Base-by-base conservation (phyloP, 192 early-diverging fungal genomes). In the Oehlia diaphana region DNA sequence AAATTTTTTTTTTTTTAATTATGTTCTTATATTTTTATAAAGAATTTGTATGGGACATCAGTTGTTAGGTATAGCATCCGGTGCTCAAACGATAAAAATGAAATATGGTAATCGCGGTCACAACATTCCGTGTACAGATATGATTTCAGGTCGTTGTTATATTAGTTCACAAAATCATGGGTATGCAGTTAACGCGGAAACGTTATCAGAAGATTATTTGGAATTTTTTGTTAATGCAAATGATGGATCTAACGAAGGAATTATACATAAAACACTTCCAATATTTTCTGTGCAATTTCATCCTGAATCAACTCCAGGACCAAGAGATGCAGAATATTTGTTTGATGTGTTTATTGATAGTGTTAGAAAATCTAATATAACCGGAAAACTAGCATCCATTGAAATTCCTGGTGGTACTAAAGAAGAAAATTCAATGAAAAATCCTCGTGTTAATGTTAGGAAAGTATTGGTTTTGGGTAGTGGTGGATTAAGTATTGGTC, bases 111-210 rank as follows among this genome's bases (percentile, higher is more conserved):
- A 99, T 90, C 94, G 98, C 82, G 98, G 98, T 35, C 98, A 99
- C 83, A 99, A 99, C 88, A 98, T 99, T 80, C 98, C 98, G 42
- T 99, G 98, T 88, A 98, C 97, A 0, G 91, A 98, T 85, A 86
- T 96, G 90, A 90, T 94, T 76, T 96, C 95, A 74, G 93, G 97
- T 74, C 94, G 97, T 65, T 99, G 98, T 86, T 97, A 97, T 88
- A 99, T 99, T 80, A 97, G 96, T 7, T 97, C 97, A 10, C 98
- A 99, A 88, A 99, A 99, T 89, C 98, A 98, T 85, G 97, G 96
- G 35, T 99, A 94, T 86, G 96, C 95, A 10, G 98, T 99, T 79
- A 94, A 98, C 85, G 89, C 91, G 63, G 78, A 74, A 10, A 92
- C 96, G 8, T 88, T 99, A 63, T 87, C 92, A 7, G 69, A 79